Evolutionary conservation across 148 eudicot genomes (phyloP).

Genomic region (Camellia japonica): DNA sequence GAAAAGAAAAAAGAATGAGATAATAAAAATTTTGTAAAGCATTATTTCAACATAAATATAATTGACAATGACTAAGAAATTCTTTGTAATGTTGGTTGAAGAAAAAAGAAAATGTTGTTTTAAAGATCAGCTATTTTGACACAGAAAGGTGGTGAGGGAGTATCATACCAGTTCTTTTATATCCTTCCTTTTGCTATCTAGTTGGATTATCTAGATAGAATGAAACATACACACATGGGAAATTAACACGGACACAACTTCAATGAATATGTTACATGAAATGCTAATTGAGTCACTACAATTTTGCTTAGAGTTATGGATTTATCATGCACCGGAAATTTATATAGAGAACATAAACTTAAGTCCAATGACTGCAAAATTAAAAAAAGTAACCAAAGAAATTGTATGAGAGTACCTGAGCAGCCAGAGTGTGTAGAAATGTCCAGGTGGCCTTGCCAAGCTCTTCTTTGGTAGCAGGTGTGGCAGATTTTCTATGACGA

Average conservation of each 20-base stretch:
- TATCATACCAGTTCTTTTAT: slow-evolving; percentile 81
- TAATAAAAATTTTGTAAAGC: background rate
- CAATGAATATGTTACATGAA: background rate
- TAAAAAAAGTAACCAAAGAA: slow-evolving; percentile 5
- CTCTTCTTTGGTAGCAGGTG: slow-evolving; percentile 70
- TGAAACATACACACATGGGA: slow-evolving; percentile 10
- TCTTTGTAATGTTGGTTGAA: background rate
- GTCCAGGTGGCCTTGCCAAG: slow-evolving; percentile 98
- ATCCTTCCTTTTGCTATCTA: slow-evolving; percentile 92
- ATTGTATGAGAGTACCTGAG: slow-evolving; percentile 57
- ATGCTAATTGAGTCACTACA: background rate
- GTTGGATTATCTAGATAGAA: slow-evolving; percentile 84
- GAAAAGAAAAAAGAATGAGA: background rate
- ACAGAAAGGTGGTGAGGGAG: background rate
- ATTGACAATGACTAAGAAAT: background rate
- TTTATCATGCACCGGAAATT: background rate
- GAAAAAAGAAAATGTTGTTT: background rate
- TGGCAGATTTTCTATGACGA: slow-evolving; percentile 15
- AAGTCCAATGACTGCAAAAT: background rate
- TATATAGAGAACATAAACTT: background rate
- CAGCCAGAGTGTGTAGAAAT: slow-evolving; percentile 91
- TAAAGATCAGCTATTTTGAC: background rate
- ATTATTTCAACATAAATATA: background rate
- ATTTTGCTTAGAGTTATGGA: background rate
- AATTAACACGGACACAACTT: background rate